Evolutionary conservation across 2,329 filamentous ascomycete genomes (phyloP).

Genomic region (Fusarium sp.): DNA sequence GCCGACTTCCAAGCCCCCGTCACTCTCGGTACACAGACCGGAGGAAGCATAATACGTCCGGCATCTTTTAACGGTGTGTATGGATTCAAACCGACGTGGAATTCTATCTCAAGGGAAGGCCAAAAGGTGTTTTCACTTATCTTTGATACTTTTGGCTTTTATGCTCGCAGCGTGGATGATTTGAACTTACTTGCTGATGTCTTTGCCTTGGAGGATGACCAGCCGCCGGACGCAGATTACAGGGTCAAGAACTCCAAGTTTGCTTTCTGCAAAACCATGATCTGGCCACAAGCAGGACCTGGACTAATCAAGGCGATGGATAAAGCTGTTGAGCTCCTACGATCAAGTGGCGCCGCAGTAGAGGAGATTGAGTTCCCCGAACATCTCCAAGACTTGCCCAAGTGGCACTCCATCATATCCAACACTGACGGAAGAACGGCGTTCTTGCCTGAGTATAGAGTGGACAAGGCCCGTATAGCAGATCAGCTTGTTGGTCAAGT

Average conservation of each 20-base stretch:
- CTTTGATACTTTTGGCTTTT: constrained; percentile 69
- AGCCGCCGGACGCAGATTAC: constrained; percentile 39
- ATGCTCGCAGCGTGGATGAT: constrained; percentile 65
- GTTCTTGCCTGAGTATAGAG: constrained; percentile 63
- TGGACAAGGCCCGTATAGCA: constrained; percentile 56
- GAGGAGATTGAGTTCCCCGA: constrained; percentile 62
- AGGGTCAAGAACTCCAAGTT: constrained; percentile 58
- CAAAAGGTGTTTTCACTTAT: constrained; percentile 4
- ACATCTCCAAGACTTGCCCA: constrained; percentile 48
- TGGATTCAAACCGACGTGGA: constrained; percentile 35
- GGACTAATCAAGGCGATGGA: constrained; percentile 53
- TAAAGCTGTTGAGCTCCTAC: constrained; percentile 50
- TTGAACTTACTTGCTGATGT: constrained; percentile 64
- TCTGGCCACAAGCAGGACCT: constrained; percentile 57
- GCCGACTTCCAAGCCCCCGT: constrained; percentile 69
- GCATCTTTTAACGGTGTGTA: constrained; percentile 68
- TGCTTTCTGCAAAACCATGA: constrained; percentile 61
- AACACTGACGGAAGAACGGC: constrained; percentile 61
- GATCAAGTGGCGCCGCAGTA: constrained; percentile 57
- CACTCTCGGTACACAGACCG: constrained; percentile 70
- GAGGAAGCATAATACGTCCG: constrained; percentile 69
- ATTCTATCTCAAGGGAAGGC: constrained; percentile 18
- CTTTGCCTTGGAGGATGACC: constrained; percentile 64
- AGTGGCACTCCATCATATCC: constrained; percentile 59
- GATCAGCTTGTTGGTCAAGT: constrained; percentile 57